These are phyloP conservation scores for Peniophora sp. DNA, from an alignment of 1,284 basidiomycete species.

Conservation along the genomic window DNA sequence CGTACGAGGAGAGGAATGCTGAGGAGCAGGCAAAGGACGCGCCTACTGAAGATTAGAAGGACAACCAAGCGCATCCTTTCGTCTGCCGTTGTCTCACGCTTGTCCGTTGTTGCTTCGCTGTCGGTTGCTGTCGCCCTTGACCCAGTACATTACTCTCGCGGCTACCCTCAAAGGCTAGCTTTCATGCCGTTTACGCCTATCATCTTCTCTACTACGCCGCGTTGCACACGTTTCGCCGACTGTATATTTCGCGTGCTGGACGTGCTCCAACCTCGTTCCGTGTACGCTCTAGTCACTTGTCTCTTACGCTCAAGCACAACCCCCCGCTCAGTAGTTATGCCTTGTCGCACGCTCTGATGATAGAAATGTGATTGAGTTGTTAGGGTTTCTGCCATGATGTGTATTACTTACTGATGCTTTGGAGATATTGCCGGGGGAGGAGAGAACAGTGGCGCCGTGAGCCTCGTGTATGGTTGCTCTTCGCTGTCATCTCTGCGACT, in stretches of 20 bases:
- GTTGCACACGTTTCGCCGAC: neutral
- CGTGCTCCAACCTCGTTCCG: slow-evolving; percentile 8
- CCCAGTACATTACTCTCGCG: slow-evolving; percentile 1
- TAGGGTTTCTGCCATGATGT: neutral
- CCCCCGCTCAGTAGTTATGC: slow-evolving; percentile 11
- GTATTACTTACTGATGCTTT: neutral
- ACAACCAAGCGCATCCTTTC: slow-evolving; percentile 41
- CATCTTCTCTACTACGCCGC: neutral
- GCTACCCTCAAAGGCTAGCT: neutral
- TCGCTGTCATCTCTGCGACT: no score
- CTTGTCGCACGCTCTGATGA: no score
- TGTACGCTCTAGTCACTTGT: slow-evolving; percentile 8
- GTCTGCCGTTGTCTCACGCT: slow-evolving; percentile 1
- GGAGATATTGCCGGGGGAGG: no score
- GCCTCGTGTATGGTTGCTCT: no score
- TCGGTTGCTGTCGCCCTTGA: slow-evolving; percentile 1
- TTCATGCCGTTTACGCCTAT: neutral
- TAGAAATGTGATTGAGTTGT: neutral
- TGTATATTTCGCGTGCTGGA: neutral
- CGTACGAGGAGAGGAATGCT: slow-evolving; percentile 51
- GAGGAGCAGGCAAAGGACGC: slow-evolving; percentile 37
- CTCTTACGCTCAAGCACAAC: slow-evolving; percentile 2
- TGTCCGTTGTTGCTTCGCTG: slow-evolving; percentile 5
- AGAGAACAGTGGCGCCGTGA: no score
- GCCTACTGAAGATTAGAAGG: slow-evolving; percentile 49